A percentile compares a stretch with the other conserved stretches of the same genome.
phyloP scores from a whole-genome alignment of 305 asterid species.

The Fraxinus baroniana region DNA sequence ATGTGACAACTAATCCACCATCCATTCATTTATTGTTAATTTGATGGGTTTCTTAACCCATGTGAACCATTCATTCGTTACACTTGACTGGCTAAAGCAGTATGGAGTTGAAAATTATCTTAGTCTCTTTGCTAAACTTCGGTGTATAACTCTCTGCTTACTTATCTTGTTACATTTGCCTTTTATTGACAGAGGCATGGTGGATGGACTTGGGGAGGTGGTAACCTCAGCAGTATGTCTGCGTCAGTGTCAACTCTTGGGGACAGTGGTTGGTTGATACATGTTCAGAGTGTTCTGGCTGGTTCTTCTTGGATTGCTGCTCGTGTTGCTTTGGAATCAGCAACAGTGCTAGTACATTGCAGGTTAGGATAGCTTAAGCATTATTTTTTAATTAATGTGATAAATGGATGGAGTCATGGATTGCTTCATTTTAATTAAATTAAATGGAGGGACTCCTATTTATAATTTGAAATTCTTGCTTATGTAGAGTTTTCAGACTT shows the following conservation, averaged over 20 bases:
- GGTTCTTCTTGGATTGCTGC: slow-evolving; percentile 99
- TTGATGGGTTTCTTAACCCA: background rate
- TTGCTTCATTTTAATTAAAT: slow-evolving; percentile 7
- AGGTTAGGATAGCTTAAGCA: slow-evolving; percentile 51
- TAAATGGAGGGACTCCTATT: background rate
- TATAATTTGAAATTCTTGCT: background rate
- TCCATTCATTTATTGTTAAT: background rate
- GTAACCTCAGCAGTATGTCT: slow-evolving; percentile 99
- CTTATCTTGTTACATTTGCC: slow-evolving; percentile 19
- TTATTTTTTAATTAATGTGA: slow-evolving; percentile 11
- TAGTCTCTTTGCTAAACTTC: slow-evolving; percentile 12
- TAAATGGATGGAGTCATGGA: background rate
- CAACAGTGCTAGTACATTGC: slow-evolving; percentile 98
- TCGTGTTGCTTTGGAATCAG: slow-evolving; percentile 93
- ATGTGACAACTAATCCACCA: slow-evolving; percentile 4
- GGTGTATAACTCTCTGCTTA: slow-evolving; percentile 3
- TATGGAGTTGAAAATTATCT: background rate
- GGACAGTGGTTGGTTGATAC: slow-evolving; percentile 97
- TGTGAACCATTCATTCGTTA: background rate
- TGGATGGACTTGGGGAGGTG: slow-evolving; percentile 99
- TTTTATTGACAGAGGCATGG: slow-evolving; percentile 74
- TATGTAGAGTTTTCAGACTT: background rate
- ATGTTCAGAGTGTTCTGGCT: slow-evolving; percentile 92
- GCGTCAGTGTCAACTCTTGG: slow-evolving; percentile 98
- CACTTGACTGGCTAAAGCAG: background rate